Percentiles rank a stretch among this genome's conserved stretches.
phyloP scores from a whole-genome alignment of 352 stramenopile species.

The Phytophthora idaei region DNA sequence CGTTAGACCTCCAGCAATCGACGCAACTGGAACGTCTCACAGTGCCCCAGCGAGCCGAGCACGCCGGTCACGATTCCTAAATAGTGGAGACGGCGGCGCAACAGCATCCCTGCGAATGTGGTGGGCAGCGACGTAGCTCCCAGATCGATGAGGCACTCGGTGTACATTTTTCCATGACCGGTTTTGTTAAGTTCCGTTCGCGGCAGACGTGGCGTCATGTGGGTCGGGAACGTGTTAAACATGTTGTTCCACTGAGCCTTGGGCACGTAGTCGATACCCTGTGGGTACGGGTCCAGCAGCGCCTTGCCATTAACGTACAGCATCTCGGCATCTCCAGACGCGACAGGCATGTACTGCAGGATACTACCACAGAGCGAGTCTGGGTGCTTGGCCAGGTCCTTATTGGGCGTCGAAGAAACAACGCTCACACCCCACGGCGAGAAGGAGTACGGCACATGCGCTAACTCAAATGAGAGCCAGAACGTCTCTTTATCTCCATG shows the following conservation, averaged over 20 bases:
- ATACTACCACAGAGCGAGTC: slow-evolving; percentile 53
- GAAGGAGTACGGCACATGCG: slow-evolving; percentile 44
- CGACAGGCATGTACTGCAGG: slow-evolving; percentile 24
- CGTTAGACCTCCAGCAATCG: slow-evolving; percentile 14
- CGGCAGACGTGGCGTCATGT: slow-evolving; percentile 32
- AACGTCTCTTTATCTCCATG: slow-evolving; percentile 37
- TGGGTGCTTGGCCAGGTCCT: slow-evolving; percentile 42
- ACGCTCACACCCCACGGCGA: slow-evolving; percentile 48
- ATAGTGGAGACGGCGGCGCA: slow-evolving; percentile 45
- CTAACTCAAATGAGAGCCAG: slow-evolving; percentile 44
- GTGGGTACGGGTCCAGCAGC: slow-evolving; percentile 28
- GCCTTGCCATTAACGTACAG: slow-evolving; percentile 35
- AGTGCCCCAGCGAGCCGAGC: slow-evolving; percentile 23
- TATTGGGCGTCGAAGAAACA: slow-evolving; percentile 39
- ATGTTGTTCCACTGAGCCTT: slow-evolving; percentile 41
- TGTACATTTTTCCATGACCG: slow-evolving; percentile 29
- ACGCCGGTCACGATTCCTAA: slow-evolving; percentile 31
- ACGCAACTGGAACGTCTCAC: slow-evolving; percentile 26
- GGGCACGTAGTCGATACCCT: slow-evolving; percentile 36
- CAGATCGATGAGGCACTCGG: slow-evolving; percentile 49
- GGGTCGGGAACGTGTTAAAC: slow-evolving; percentile 51
- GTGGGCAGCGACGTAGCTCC: slow-evolving; percentile 41
- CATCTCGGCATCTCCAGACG: slow-evolving; percentile 20
- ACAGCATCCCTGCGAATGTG: slow-evolving; percentile 35
- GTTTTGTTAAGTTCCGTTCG: slow-evolving; percentile 22